Percentiles rank a stretch among this genome's conserved stretches.
Evolutionary conservation across 2,329 filamentous ascomycete species (phyloP).

Genomic region (Apiospora saccharicola): DNA sequence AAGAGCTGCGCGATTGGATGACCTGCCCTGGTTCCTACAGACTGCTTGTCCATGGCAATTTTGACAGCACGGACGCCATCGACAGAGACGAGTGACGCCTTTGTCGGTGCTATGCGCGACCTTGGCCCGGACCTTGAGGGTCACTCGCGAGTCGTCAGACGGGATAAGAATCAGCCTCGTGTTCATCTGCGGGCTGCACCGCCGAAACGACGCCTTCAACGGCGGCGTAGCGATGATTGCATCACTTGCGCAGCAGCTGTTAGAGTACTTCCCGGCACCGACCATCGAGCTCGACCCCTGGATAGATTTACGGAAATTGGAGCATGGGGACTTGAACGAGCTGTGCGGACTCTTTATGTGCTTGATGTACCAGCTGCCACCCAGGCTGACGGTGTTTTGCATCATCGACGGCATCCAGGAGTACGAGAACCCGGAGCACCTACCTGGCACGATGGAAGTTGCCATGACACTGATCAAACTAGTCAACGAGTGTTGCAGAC

Average conservation of each 20-base stretch:
- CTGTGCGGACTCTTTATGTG: constrained; percentile 25
- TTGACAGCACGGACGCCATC: constrained; percentile 17
- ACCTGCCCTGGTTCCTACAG: constrained; percentile 1
- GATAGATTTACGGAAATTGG: background rate
- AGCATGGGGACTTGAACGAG: background rate
- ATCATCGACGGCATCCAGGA: constrained; percentile 26
- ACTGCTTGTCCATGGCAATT: constrained; percentile 27
- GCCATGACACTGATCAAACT: background rate
- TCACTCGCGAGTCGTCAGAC: background rate
- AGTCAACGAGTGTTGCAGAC: background rate
- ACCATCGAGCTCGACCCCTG: constrained; percentile 7
- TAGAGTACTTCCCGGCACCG: constrained; percentile 22
- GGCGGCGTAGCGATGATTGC: constrained; percentile 27
- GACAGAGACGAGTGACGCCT: constrained; percentile 20
- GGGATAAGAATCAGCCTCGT: constrained; percentile 20
- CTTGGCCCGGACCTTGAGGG: constrained; percentile 15
- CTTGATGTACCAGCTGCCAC: constrained; percentile 1
- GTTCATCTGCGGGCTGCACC: constrained; percentile 28
- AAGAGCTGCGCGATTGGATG: constrained; percentile 22
- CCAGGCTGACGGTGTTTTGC: constrained; percentile 23
- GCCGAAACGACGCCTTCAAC: background rate
- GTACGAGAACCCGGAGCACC: constrained; percentile 23
- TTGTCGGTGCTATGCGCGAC: constrained; percentile 27
- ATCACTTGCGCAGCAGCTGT: constrained; percentile 25
- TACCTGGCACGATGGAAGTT: constrained; percentile 13